phyloP scores from a whole-genome alignment of 441 rosid genomes.

The Viola pubescens region DNA sequence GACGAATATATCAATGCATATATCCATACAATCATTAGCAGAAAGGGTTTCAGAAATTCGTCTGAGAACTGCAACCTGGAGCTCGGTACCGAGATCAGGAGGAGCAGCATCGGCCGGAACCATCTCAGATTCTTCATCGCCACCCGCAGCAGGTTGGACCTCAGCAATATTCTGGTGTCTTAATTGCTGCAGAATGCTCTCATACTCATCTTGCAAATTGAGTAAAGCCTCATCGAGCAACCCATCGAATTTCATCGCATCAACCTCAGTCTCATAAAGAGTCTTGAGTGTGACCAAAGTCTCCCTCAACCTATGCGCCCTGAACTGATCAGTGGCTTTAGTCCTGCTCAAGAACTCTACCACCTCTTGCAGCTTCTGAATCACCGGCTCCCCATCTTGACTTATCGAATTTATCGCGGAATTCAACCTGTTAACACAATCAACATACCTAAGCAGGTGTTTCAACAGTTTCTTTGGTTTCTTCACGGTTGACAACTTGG shows the following conservation, averaged over 20 bases:
- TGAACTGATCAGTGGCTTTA: conserved; percentile 47
- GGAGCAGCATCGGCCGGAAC: neutral
- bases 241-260: conserved; percentile 59
- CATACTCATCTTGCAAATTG: conserved; percentile 50
- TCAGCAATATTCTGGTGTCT: conserved; percentile 36
- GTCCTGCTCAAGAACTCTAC: conserved; percentile 76
- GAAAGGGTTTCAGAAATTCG: conserved; percentile 40
- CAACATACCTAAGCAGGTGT: conserved; percentile 33
- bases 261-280: conserved; percentile 44
- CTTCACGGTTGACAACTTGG: conserved; percentile 20
- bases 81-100: conserved; percentile 34
- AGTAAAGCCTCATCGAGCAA: conserved; percentile 57
- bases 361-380: conserved; percentile 62
- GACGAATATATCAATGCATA: conserved; percentile 51
- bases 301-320: conserved; percentile 47
- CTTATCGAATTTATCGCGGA: conserved; percentile 27
- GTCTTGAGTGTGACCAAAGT: conserved; percentile 44
- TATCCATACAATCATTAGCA: conserved; percentile 53
- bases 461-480: conserved; percentile 29
- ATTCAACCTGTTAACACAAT: conserved; percentile 37
- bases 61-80: conserved; percentile 37
- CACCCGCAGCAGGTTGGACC: conserved; percentile 1
- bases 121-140: conserved; percentile 14
- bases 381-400: conserved; percentile 46
- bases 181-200: conserved; percentile 33